Conservation (phyloP, 176 grass and related monocot genomes). For the Cenchrus americanus region DNA sequence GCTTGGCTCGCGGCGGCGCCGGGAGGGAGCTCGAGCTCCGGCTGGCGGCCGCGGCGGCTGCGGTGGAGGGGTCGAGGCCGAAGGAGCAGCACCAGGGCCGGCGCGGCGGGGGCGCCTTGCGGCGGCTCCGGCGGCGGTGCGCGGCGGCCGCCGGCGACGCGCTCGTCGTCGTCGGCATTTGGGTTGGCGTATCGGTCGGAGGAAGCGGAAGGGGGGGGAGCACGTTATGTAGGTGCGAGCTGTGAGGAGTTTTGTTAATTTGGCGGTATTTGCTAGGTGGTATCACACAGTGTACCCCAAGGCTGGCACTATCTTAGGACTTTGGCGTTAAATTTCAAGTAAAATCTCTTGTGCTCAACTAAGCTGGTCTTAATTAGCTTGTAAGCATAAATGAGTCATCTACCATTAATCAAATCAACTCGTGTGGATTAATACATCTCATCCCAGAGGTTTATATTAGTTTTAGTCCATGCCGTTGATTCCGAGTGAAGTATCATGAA, state of each 20-base stretch:
- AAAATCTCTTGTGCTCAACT: background rate
- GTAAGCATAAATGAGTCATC: background rate
- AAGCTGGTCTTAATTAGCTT: background rate
- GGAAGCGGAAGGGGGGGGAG: constrained; percentile 5
- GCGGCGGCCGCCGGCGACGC: constrained; percentile 17
- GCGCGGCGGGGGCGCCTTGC: constrained; percentile 29
- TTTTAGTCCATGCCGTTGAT: background rate
- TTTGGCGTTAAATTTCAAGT: background rate
- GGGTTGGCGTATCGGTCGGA: constrained; percentile 55
- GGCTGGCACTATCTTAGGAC: background rate
- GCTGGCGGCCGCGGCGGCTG: constrained; percentile 39
- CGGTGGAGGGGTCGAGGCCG: constrained; percentile 53
- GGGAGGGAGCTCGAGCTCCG: constrained; percentile 52
- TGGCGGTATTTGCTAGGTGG: constrained; percentile 43
- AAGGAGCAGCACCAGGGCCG: constrained; percentile 84
- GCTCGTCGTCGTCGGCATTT: constrained; percentile 42
- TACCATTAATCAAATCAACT: background rate
- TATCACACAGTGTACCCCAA: background rate
- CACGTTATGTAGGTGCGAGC: constrained; percentile 41
- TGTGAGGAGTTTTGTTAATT: constrained; percentile 30
- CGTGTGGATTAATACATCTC: background rate
- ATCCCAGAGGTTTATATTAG: background rate
- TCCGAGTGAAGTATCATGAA: background rate
- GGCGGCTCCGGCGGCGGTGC: constrained; percentile 36
- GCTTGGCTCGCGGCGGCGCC: constrained; percentile 29